phyloP scores from a whole-genome alignment of 352 stramenopile species.

The Globisporangium recalcitrans region DNA sequence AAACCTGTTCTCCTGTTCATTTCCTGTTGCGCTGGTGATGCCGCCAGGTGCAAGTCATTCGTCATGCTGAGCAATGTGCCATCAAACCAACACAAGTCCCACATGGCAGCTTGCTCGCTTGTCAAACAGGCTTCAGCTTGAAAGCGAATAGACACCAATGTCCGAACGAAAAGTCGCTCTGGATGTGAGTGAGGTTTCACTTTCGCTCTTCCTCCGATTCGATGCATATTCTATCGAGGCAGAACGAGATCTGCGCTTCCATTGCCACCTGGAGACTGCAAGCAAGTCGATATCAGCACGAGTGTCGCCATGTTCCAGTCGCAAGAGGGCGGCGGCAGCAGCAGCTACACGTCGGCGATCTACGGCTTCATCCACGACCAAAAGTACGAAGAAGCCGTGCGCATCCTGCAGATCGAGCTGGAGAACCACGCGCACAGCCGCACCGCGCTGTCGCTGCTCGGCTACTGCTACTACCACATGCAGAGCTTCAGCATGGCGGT shows the following conservation, averaged over 20 bases:
- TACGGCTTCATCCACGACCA: constrained; percentile 93
- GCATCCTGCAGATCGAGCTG: constrained; percentile 89
- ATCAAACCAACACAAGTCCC: background rate
- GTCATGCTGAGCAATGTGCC: too few species aligned
- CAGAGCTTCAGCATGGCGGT: constrained; percentile 90
- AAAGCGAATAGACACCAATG: background rate
- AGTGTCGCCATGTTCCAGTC: constrained; percentile 70
- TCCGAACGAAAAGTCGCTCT: background rate
- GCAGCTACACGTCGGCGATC: constrained; percentile 91
- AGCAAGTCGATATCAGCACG: too few species aligned
- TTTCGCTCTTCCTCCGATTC: background rate
- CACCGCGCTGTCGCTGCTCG: constrained; percentile 91
- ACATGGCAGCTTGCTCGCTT: background rate
- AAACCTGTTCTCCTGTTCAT: background rate
- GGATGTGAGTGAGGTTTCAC: too few species aligned
- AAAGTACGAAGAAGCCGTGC: constrained; percentile 92
- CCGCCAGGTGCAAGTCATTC: background rate
- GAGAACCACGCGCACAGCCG: constrained; percentile 92
- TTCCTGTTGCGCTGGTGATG: background rate
- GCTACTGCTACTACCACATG: constrained; percentile 97
- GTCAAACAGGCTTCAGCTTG: too few species aligned
- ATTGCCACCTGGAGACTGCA: background rate
- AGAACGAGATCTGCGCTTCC: background rate
- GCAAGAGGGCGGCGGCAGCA: constrained; percentile 52
- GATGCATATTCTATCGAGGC: background rate